Base-by-base conservation (phyloP, 2,329 filamentous ascomycete species). In the Alternaria dauci region DNA sequence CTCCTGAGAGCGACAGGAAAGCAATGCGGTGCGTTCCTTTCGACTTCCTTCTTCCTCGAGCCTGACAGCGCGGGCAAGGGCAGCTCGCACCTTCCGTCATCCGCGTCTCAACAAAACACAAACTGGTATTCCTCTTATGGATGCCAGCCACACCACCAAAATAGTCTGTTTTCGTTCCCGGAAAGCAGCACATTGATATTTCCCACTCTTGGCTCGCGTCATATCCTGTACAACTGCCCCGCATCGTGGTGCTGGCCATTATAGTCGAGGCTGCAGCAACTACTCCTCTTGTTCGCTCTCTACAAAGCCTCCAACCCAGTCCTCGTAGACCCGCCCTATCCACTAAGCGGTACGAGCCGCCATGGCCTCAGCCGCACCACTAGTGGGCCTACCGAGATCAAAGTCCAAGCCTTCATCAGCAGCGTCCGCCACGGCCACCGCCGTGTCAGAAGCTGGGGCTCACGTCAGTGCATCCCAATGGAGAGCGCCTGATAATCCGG, bases 331-430 rank as follows among this genome's bases (percentile, higher is more conserved):
- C 30, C 46, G 32, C 65, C 61, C 56, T 62, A 52, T n/a, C 43
- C 23, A 36, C 47, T 39, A 34, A 42, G 46, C 54, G 55, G 55
- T 39, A 56, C 58, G 53, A 58, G 38, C 44, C 65, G 62, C 51
- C n/a, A 76, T 76, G 71, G 63, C 71, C 55, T 69, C 73, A 73
- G 70, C 70, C 69, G 68, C 74, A 65, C 61, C 68, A 52, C 63
- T 71, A 43, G 61, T 63, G 67, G 68, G 39, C 51, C 59, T 77
- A 32, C 76, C 76, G 34, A 77, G 68, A 64, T 78, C 76, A 26
- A 76, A 70, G 48, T 62, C 69, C 25, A 50, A 44, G 7, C 16
- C 71, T 42, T 44, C 59, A 42, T 50, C 64, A 25, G 38, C 64
- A 25, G 38, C 55, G 14, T 23, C 41, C 34, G 39, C 59, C 34